Conservation (phyloP, 2,329 filamentous ascomycete species). For the Colletotrichum higginsianum region DNA sequence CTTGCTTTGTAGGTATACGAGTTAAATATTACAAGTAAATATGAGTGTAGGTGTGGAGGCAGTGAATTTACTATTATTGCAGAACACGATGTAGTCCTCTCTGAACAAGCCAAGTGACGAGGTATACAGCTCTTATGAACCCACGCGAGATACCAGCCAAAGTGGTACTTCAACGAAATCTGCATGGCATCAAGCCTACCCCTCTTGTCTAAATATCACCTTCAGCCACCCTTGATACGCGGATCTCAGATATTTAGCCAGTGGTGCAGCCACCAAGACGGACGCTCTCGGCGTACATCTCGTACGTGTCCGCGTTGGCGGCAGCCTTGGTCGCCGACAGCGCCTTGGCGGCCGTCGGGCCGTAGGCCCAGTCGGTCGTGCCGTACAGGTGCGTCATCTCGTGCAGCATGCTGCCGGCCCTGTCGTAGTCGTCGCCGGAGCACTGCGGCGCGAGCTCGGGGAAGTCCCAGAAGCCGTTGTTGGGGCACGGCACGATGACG, state of each 20-base stretch:
- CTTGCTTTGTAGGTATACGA: too few species aligned
- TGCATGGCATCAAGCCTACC: background rate
- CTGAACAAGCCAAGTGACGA: background rate
- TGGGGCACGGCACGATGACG: conserved; percentile 40
- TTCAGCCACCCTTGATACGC: background rate
- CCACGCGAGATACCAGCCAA: too few species aligned
- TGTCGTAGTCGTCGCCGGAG: conserved; percentile 38
- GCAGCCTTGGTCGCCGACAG: conserved; percentile 34
- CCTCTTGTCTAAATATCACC: background rate
- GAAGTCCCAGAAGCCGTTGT: conserved; percentile 41
- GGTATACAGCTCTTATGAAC: background rate
- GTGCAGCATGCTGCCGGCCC: conserved; percentile 34
- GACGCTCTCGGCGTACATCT: conserved; percentile 41
- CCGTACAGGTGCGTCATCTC: conserved; percentile 41
- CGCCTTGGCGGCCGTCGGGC: conserved; percentile 28
- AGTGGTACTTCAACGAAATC: background rate
- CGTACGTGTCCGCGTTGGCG: conserved; percentile 39
- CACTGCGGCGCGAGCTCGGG: conserved; percentile 32
- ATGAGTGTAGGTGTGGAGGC: too few species aligned
- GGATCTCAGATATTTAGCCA: conserved; percentile 2
- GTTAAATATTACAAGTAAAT: too few species aligned
- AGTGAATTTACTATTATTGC: background rate
- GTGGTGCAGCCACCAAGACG: conserved; percentile 40
- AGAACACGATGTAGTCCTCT: background rate
- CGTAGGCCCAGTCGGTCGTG: conserved; percentile 34